Evolutionary conservation across 2,329 filamentous ascomycete genomes (phyloP).

Genomic region (Nigrospora sphaerica): DNA sequence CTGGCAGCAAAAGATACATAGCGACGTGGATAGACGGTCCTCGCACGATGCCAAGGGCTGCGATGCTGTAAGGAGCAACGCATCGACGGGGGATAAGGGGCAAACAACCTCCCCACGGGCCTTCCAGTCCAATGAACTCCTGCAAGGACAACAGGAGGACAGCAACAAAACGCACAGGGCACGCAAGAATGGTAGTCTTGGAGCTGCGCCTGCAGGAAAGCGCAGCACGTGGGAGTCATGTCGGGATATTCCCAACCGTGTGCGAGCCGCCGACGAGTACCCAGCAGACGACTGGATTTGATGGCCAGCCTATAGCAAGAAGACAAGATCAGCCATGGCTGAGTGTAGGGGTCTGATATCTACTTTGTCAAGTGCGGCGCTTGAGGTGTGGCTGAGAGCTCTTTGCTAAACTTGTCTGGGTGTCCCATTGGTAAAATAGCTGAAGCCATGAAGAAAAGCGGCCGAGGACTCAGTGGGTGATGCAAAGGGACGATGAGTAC

Average conservation of each 20-base stretch:
- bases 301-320: too few species aligned
- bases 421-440: too few species aligned
- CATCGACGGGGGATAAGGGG: not conserved
- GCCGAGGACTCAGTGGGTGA: too few species aligned
- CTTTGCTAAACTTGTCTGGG: too few species aligned
- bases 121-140: not conserved
- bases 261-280: not conserved
- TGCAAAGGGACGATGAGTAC: too few species aligned
- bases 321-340: too few species aligned
- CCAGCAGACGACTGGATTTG: conserved; percentile 8
- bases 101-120: not conserved
- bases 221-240: conserved; percentile 4
- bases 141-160: not conserved
- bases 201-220: not conserved
- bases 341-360: too few species aligned
- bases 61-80: not conserved
- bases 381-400: too few species aligned
- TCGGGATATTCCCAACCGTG: not conserved
- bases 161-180: not conserved
- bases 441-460: too few species aligned
- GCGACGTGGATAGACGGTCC: not conserved
- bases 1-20: not conserved
- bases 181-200: not conserved
- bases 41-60: not conserved
- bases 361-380: too few species aligned